phyloP scores from a whole-genome alignment of 257 asterid genomes.

The Solanum rostratum region DNA sequence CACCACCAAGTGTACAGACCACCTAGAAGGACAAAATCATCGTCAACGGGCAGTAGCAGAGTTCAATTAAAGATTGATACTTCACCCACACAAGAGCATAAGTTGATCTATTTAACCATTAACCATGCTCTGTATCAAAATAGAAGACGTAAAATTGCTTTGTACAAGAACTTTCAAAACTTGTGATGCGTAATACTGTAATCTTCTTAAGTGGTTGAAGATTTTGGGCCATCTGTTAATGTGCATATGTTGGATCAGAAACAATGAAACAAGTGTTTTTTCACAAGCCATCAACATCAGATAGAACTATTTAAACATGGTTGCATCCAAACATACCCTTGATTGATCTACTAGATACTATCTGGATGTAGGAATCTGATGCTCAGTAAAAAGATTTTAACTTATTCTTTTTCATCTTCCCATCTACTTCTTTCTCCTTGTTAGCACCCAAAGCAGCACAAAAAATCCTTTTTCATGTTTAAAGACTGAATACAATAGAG shows the following conservation, averaged over 20 bases:
- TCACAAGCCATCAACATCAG: background rate
- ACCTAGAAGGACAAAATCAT: conserved; percentile 9
- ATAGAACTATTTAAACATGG: background rate
- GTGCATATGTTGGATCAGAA: background rate
- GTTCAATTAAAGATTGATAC: background rate
- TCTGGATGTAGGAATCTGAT: background rate
- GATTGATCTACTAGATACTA: background rate
- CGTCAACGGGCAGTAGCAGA: background rate
- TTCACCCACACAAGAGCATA: background rate
- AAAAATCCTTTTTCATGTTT: background rate
- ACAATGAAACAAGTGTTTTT: background rate
- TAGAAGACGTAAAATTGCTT: background rate
- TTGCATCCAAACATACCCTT: background rate
- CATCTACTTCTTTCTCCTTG: background rate
- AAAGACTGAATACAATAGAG: background rate
- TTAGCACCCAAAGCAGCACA: background rate
- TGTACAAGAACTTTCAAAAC: background rate
- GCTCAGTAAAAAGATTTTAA: background rate
- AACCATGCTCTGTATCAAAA: background rate
- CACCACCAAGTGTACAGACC: conserved; percentile 29
- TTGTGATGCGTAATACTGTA: background rate
- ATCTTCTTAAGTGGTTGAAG: background rate
- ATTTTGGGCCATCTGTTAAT: background rate
- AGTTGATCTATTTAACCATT: background rate
- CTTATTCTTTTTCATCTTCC: background rate